Conservation (phyloP, 2,329 filamentous ascomycete genomes). For the Trichoderma endophyticum region DNA sequence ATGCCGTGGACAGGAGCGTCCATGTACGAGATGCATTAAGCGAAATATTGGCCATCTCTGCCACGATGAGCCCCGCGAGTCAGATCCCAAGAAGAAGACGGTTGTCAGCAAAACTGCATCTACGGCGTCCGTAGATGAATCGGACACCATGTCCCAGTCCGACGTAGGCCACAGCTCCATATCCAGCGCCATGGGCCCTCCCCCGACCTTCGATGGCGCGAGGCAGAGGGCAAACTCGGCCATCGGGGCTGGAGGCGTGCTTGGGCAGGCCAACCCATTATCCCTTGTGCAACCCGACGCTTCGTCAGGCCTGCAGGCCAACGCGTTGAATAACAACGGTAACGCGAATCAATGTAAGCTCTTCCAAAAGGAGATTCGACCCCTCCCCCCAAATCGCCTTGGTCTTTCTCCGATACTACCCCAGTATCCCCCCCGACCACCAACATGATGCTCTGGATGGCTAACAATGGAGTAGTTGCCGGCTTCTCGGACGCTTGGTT, state of each 20-base stretch:
- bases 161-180: slow-evolving; percentile 56
- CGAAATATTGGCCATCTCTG: slow-evolving; percentile 97
- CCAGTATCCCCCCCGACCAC: not conserved
- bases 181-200: slow-evolving; percentile 54
- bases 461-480: slow-evolving; percentile 52
- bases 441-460: slow-evolving; percentile 3
- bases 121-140: slow-evolving; percentile 57
- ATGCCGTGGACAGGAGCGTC: slow-evolving; percentile 67
- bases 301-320: slow-evolving; percentile 63
- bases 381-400: not conserved
- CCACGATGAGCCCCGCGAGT: slow-evolving; percentile 93
- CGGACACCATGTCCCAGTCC: slow-evolving; percentile 48
- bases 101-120: slow-evolving; percentile 39
- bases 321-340: slow-evolving; percentile 51
- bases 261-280: slow-evolving; percentile 53
- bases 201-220: slow-evolving; percentile 40
- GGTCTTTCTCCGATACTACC: not conserved
- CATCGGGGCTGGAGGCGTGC: slow-evolving; percentile 41
- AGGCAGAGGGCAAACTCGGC: slow-evolving; percentile 38
- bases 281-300: slow-evolving; percentile 70
- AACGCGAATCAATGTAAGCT: slow-evolving; percentile 74
- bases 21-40: slow-evolving; percentile 96
- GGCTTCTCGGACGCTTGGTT: slow-evolving; percentile 83
- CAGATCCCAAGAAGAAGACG: slow-evolving; percentile 76
- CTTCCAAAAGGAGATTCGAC: not conserved